These are phyloP conservation scores for Xerocomellus amylosporus DNA, from an alignment of 768 basidiomycete species.

Conservation along the genomic window DNA sequence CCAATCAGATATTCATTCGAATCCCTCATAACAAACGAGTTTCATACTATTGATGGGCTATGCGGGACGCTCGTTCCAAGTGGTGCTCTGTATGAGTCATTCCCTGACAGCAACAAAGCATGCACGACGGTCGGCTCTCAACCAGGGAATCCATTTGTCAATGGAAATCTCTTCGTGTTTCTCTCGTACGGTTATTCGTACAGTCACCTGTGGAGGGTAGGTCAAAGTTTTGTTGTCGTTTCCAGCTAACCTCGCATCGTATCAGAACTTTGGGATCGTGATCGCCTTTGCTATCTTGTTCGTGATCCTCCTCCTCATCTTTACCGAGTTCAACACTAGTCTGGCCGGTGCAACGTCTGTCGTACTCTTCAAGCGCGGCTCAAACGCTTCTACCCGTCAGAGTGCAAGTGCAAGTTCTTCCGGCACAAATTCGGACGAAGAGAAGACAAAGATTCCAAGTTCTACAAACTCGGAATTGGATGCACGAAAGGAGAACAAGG, in stretches of 20 bases:
- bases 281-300: conserved; percentile 64
- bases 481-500: conserved; percentile 6
- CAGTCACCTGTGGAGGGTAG: conserved; percentile 48
- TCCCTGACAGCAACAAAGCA: conserved; percentile 63
- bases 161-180: conserved; percentile 55
- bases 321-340: conserved; percentile 53
- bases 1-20: conserved; percentile 70
- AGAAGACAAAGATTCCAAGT: conserved; percentile 23
- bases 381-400: conserved; percentile 26
- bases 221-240: conserved; percentile 5
- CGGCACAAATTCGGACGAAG: conserved; percentile 28
- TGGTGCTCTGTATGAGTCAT: conserved; percentile 58
- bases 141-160: conserved; percentile 57
- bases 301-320: conserved; percentile 49
- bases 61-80: conserved; percentile 60
- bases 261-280: conserved; percentile 68
- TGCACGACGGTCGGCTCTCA: conserved; percentile 69
- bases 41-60: conserved; percentile 61
- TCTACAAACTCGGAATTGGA: conserved; percentile 7
- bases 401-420: background rate
- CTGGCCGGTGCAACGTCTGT: conserved; percentile 39
- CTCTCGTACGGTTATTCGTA: conserved; percentile 43
- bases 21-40: conserved; percentile 76
- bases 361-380: conserved; percentile 65
- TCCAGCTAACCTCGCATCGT: background rate